Percentiles rank a stretch among this genome's conserved stretches.
Evolutionary conservation across 2,329 filamentous ascomycete genomes (phyloP).

Genomic region (Stagonosporopsis tanaceti): DNA sequence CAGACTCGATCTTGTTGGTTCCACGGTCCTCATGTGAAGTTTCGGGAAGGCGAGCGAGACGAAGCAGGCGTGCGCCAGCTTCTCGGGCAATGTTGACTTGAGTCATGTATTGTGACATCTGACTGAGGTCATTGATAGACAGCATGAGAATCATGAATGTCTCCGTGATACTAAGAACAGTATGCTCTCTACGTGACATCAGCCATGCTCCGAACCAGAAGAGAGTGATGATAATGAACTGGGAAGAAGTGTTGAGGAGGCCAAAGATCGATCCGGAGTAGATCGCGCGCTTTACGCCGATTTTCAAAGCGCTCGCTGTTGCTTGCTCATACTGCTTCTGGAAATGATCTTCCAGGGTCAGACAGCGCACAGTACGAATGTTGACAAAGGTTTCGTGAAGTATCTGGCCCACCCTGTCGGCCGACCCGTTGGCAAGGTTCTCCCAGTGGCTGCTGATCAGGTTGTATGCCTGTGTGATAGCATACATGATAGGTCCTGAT

Average conservation of each 20-base stretch:
- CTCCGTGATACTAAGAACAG: slow-evolving; percentile 69
- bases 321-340: slow-evolving; percentile 66
- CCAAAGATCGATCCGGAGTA: slow-evolving; percentile 78
- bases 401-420: slow-evolving; percentile 66
- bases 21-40: slow-evolving; percentile 67
- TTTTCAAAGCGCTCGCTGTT: slow-evolving; percentile 60
- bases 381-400: slow-evolving; percentile 80
- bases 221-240: slow-evolving; percentile 77
- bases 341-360: slow-evolving; percentile 79
- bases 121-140: slow-evolving; percentile 75
- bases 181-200: slow-evolving; percentile 59
- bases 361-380: slow-evolving; percentile 77
- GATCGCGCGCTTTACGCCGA: slow-evolving; percentile 71
- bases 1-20: slow-evolving; percentile 51
- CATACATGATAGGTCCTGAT: slow-evolving; percentile 72
- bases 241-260: slow-evolving; percentile 74
- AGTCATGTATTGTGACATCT: slow-evolving; percentile 77
- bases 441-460: slow-evolving; percentile 76
- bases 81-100: slow-evolving; percentile 79
- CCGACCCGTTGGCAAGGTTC: slow-evolving; percentile 68
- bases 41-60: slow-evolving; percentile 68
- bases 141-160: slow-evolving; percentile 87
- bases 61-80: slow-evolving; percentile 75
- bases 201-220: slow-evolving; percentile 83
- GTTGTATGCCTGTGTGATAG: slow-evolving; percentile 71